These are phyloP conservation scores for Colletotrichum sidae DNA, from an alignment of 2,329 filamentous ascomycete genomes.

Conservation along the genomic window DNA sequence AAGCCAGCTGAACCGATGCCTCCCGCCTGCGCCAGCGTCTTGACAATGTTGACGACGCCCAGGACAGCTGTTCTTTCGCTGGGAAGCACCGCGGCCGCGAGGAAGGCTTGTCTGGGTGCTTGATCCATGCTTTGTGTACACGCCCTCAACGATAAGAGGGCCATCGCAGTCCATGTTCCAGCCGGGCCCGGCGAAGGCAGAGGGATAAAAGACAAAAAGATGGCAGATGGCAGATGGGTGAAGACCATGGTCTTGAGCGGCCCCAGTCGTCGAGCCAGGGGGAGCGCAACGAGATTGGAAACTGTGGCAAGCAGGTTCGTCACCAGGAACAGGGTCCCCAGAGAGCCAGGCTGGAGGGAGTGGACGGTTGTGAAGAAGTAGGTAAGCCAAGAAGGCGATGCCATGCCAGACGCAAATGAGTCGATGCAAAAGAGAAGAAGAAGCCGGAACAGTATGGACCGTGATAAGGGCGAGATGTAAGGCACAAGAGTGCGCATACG, in stretches of 20 bases:
- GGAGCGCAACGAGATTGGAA: constrained; percentile 65
- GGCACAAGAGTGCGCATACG: constrained; percentile 27
- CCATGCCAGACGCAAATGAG: constrained; percentile 71
- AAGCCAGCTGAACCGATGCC: constrained; percentile 75
- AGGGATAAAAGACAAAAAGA: constrained; percentile 73
- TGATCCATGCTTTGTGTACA: constrained; percentile 77
- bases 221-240: constrained; percentile 76
- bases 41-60: constrained; percentile 77
- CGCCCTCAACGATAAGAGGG: constrained; percentile 71
- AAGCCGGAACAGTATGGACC: constrained; percentile 32
- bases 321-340: constrained; percentile 67
- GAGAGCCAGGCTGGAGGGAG: constrained; percentile 57
- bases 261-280: constrained; percentile 66
- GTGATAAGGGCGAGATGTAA: constrained; percentile 34
- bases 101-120: constrained; percentile 76
- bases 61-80: constrained; percentile 78
- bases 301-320: constrained; percentile 63
- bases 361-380: constrained; percentile 66
- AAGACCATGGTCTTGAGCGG: constrained; percentile 83
- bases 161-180: constrained; percentile 64
- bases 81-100: constrained; percentile 73
- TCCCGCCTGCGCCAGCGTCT: constrained; percentile 71
- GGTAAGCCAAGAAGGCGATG: constrained; percentile 70
- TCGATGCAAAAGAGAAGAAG: constrained; percentile 35
- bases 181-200: constrained; percentile 53